Base-by-base conservation (phyloP, 1,284 basidiomycete genomes). In the Ustilago tritici region DNA sequence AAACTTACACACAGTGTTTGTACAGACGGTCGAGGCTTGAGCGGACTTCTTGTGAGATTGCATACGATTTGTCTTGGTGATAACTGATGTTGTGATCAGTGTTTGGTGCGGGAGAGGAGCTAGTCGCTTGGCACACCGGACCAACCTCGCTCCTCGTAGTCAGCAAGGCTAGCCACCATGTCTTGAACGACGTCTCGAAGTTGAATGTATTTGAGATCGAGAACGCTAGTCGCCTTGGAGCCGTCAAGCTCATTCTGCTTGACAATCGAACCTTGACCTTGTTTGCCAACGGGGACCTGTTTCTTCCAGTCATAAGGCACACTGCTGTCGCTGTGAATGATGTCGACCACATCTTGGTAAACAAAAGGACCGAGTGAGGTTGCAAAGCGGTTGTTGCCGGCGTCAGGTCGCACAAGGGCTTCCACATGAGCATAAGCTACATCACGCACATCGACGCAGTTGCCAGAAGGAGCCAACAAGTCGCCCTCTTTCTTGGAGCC, bases 391-490 rank as follows among this genome's bases (percentile, higher is more conserved):
- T 92, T 86, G 0, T 90, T 90, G 6, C 89, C 89, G 0, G 92
- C 92, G n/a, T 89, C 88, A 4, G 88, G 85, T 40, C 88, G 88
- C 41, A 88, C 87, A 1, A 92, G 86, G 0, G 91, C 90, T 9
- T 88, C 86, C 4, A 89, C 86, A 74, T 92, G 91, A 0, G 89
- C 90, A 7, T 88, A 85, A 0, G 90, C 91, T 23, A 92, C 87
- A 76, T 92, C 91, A 14, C 91, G 88, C 1, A 92, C 91, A 70
- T 92, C 90, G 40, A 91, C 88, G 86, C 88, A 91, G 83, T 87
- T 87, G 15, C 88, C 87, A 6, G 77, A 80, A 0, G 82, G 77
- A 11, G 65, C 58, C 15, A 70, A 61, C 35, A 82, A 63, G 40
- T 80, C 79, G 3, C 74, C 63, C 65, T 88, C 82, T 34, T 79